Base-by-base conservation (phyloP, 306 rosid genomes). In the Oxytropis ochrocephala region DNA sequence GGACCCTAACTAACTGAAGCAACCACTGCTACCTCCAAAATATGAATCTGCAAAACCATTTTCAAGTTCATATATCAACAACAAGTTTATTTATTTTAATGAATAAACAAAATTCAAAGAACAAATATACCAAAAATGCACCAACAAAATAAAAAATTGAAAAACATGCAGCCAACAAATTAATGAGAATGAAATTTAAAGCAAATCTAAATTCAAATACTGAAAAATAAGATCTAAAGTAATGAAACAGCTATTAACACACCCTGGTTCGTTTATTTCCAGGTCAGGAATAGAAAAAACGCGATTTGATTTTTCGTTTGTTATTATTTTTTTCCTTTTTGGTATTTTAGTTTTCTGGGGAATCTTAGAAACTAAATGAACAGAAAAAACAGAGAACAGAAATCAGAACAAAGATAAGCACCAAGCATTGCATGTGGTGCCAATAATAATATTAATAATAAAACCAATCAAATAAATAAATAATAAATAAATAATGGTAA, bases 241-340 rank as follows among this genome's bases (percentile, higher is more conserved):
- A 63, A 62, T 63, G 67, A 11, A 18, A 54, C 21, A n/a, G 41
- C 5, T 30, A 33, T 21, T 21, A 35, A 35, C 62, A 33, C 16
- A 70, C 67, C 62, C 4, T 13, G n/a, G 21, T 61, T 42, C 17
- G 33, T 60, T 47, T 43, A 53, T 36, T 70, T 62, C 35, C 52
- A 53, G 76, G 61, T 70, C 33, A 50, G 41, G 41, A 52, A 11
- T 32, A 51, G 35, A 59, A 63, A 76, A 63, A 69, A 33, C 19
- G 12, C 58, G 35, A 33, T 18, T 49, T 53, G 6, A 1, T 10
- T 5, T 3, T 66, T 24, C 11, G 27, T 30, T 55, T 5, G 2
- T 24, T 7, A 6, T 13, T 48, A 16, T 6, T 2, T 33, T 33
- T 5, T 33, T n/a, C n/a, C n/a, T 33, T 33, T 33, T 33, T 5